These are phyloP conservation scores for Pterocarpus santalinus DNA, from an alignment of 306 rosid species.

Conservation along the genomic window DNA sequence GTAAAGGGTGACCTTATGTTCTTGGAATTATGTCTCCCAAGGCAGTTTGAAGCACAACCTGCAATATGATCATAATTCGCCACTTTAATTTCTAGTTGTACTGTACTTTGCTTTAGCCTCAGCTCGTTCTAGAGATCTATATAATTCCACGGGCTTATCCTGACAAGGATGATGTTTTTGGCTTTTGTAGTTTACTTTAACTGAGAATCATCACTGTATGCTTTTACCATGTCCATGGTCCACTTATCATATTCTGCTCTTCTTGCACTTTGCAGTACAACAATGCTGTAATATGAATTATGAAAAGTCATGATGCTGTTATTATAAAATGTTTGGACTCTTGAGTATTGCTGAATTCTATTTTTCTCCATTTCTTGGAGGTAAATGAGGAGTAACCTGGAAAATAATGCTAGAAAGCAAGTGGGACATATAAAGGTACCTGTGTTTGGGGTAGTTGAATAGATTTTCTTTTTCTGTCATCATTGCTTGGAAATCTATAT, in stretches of 20 bases:
- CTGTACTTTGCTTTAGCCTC: conserved; percentile 41
- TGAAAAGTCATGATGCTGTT: conserved; percentile 25
- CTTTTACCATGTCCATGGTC: conserved; percentile 45
- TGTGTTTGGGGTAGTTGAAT: conserved; percentile 14
- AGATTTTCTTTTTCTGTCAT: conserved; percentile 16
- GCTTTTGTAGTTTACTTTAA: conserved; percentile 51
- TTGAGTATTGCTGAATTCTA: conserved; percentile 12
- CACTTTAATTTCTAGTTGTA: conserved; percentile 44
- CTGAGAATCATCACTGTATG: conserved; percentile 41
- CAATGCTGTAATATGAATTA: conserved; percentile 5
- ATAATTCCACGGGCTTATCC: conserved; percentile 35
- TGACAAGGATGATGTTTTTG: conserved; percentile 49
- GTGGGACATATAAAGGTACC: conserved; percentile 3
- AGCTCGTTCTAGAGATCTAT: conserved; percentile 43
- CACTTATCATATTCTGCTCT: conserved; percentile 38
- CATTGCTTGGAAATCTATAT: conserved; percentile 27
- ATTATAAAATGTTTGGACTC: neutral
- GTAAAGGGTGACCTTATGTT: neutral
- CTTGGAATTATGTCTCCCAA: conserved; percentile 27
- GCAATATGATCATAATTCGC: conserved; percentile 40
- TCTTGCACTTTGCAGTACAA: conserved; percentile 29
- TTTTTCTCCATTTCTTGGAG: conserved; percentile 39
- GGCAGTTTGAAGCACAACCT: conserved; percentile 28
- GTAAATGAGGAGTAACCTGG: conserved; percentile 29
- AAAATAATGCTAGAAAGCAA: conserved; percentile 22